Evolutionary conservation across 305 asterid genomes (phyloP), one percentile per base, ranked within the genome.

Genomic region (Rubia balearica): DNA sequence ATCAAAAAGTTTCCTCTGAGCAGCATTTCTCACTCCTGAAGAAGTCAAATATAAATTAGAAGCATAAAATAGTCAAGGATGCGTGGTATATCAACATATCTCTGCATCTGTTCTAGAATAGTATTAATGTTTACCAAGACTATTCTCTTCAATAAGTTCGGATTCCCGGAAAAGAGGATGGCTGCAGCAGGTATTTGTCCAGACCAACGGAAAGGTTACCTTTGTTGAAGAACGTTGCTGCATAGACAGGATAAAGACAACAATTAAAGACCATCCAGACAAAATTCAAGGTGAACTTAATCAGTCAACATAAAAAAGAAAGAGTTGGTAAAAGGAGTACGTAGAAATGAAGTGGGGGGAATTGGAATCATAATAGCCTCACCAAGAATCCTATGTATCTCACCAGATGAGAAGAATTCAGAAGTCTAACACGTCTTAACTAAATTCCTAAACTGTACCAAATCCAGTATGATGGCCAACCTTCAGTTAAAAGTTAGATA

Each of bases 1-100:
- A 70, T 94, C 99, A 73, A 87, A 83, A 71, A 94, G 89, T 85
- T 94, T 94, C 83, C 99, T 87, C 71, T 91, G 97, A 33, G 99
- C 99, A 80, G 97, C 99, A 82, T 94, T 94, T 65, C 95, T 83
- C 79, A 83, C 99, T 43, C 98, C 98, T 93, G 38, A 49, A n/a
- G 61, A 27, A 38, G 38, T 16, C 43, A 24, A 48, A 42, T 24
- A 19, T 30, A 14, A 10, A 74, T 73, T 21, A 70, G 49, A 55
- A 68, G 21, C 51, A 11, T 8, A 19, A 22, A 41, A 6, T 8
- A 24, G 21, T 22, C 36, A n/a, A 51, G 42, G 38, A 10, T 17
- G 19, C 38, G 10, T 19, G 40, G 16, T 4, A 9, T 19, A 21
- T 59, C 2, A 19, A 10, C 53, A 64, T n/a, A n/a, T 64, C 19